A percentile compares a stretch with the other conserved stretches of the same genome.
Evolutionary conservation across 2,329 filamentous ascomycete species (phyloP).

Genomic region (Blastomyces silverae): DNA sequence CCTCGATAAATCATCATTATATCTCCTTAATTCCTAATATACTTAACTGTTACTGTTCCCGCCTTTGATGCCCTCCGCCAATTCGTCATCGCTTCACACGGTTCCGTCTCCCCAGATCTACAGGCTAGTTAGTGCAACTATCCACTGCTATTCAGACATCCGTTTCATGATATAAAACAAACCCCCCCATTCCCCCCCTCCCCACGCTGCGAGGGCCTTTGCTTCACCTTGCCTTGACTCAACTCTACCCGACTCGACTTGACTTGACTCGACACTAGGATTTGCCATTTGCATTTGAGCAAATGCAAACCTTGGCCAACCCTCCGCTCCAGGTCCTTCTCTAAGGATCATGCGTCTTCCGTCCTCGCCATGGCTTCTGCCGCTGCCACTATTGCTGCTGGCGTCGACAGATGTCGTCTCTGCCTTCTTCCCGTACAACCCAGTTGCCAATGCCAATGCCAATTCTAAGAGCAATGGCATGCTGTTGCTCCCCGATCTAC

Average conservation of each 20-base stretch:
- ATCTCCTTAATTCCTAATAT: too few species aligned
- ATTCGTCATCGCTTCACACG: too few species aligned
- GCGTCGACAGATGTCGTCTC: background rate
- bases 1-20: too few species aligned
- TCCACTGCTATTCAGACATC: too few species aligned
- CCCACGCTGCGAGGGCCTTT: too few species aligned
- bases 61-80: too few species aligned
- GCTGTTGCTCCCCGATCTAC: background rate
- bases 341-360: constrained; percentile 34
- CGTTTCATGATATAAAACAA: too few species aligned
- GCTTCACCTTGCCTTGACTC: background rate
- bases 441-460: background rate
- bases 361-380: constrained; percentile 33
- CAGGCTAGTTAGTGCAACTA: too few species aligned
- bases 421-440: constrained; percentile 16
- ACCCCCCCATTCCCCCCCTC: too few species aligned
- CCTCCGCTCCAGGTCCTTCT: constrained; percentile 9
- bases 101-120: too few species aligned
- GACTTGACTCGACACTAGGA: background rate
- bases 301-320: constrained; percentile 3
- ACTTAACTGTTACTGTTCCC: too few species aligned
- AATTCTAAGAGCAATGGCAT: background rate
- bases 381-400: constrained; percentile 16
- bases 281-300: background rate
- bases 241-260: background rate